Evolutionary conservation across 306 rosid genomes (phyloP).

Genomic region (Prunus kanzakura): DNA sequence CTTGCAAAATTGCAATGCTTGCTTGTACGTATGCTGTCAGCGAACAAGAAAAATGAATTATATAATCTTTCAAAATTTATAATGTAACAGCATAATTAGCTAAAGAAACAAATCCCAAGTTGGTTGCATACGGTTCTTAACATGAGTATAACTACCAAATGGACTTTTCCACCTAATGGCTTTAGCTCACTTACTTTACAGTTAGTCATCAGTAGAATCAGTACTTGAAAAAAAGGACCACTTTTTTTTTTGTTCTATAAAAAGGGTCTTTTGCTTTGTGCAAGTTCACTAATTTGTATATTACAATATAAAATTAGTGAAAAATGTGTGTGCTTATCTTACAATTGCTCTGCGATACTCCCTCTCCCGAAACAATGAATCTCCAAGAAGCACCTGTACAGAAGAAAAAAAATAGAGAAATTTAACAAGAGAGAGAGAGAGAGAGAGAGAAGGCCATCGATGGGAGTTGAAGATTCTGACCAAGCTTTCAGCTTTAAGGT

Average conservation of each 20-base stretch:
- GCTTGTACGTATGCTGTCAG: constrained; percentile 81
- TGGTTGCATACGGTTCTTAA: neutral
- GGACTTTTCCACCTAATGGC: neutral
- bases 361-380: constrained; percentile 69
- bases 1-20: constrained; percentile 83
- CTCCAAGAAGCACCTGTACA: constrained; percentile 75
- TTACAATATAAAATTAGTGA: neutral
- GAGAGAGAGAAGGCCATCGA: neutral
- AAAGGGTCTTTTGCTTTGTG: neutral
- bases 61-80: neutral
- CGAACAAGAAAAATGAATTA: constrained; percentile 15
- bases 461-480: constrained; percentile 37
- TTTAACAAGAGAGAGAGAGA: constrained; percentile 1
- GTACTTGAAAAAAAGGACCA: neutral
- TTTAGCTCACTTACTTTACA: neutral
- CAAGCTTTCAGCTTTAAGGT: constrained; percentile 88
- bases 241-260: neutral
- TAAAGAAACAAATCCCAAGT: neutral
- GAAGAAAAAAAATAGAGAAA: neutral
- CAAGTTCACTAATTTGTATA: neutral
- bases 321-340: constrained; percentile 26
- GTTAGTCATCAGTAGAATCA: neutral
- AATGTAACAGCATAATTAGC: neutral
- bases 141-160: neutral
- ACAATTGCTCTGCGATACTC: constrained; percentile 93